These are phyloP conservation scores for Ilyonectria mors-panacis DNA, from an alignment of 2,329 filamentous ascomycete genomes.

Conservation along the genomic window DNA sequence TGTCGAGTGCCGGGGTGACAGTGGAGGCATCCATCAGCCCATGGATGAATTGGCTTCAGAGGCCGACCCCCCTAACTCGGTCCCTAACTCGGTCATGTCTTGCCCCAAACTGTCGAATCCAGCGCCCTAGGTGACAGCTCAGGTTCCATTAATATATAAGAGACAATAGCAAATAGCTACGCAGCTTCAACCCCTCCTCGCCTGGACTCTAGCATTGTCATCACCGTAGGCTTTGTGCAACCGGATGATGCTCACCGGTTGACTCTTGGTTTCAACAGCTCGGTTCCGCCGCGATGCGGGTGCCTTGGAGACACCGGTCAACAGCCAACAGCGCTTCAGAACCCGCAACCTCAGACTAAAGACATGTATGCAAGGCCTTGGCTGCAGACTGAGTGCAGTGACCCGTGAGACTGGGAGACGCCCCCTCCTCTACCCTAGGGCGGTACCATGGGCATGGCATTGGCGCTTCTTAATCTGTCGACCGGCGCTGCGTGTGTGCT, in stretches of 20 bases:
- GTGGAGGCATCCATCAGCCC: slow-evolving; percentile 4
- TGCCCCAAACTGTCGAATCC: slow-evolving; percentile 2
- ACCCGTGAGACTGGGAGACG: slow-evolving; percentile 16
- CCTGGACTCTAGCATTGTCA: neutral
- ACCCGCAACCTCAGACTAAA: neutral
- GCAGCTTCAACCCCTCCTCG: neutral
- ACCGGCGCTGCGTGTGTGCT: slow-evolving; percentile 4
- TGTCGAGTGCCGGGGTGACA: slow-evolving; percentile 7
- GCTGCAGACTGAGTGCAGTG: slow-evolving; percentile 12
- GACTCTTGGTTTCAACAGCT: neutral
- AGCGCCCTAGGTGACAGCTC: slow-evolving; percentile 18
- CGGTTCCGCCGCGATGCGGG: neutral
- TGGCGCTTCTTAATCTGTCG: slow-evolving; percentile 9
- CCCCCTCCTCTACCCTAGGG: slow-evolving; percentile 12
- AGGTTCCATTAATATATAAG: slow-evolving; percentile 14
- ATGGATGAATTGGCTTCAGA: neutral
- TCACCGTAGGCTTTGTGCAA: slow-evolving; percentile 11
- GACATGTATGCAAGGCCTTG: neutral
- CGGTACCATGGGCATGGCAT: slow-evolving; percentile 26
- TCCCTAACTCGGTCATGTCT: neutral
- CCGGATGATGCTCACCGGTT: neutral
- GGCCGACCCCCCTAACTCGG: neutral
- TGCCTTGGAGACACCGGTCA: neutral
- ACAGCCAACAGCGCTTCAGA: neutral
- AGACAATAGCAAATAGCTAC: neutral